Conservation (phyloP, 768 basidiomycete genomes). For the Kondoa malvinella region DNA sequence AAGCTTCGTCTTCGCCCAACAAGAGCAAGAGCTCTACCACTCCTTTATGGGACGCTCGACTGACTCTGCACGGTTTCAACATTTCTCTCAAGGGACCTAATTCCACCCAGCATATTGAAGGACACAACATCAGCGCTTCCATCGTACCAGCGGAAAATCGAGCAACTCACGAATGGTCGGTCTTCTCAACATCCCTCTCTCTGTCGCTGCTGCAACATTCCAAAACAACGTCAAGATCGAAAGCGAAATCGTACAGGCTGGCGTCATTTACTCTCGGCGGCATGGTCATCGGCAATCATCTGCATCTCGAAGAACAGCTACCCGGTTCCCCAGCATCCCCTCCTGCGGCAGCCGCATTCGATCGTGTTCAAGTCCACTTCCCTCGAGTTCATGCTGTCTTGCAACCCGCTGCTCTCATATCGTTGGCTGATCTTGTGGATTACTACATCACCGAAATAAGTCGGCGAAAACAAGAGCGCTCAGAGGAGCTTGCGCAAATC, state of each 20-base stretch:
- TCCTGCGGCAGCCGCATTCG: conserved; percentile 7
- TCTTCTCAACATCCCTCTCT: conserved; percentile 17
- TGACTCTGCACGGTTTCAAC: conserved; percentile 54
- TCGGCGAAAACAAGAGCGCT: conserved; percentile 54
- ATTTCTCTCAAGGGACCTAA: conserved; percentile 58
- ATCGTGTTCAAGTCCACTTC: conserved; percentile 39
- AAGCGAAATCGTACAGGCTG: conserved; percentile 40
- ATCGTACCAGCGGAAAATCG: not conserved
- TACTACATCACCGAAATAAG: conserved; percentile 56
- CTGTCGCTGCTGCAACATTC: conserved; percentile 19
- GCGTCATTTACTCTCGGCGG: conserved; percentile 75
- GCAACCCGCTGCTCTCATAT: conserved; percentile 81
- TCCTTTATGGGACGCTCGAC: conserved; percentile 13
- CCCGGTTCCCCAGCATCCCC: not conserved
- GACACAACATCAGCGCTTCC: conserved; percentile 25
- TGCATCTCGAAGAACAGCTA: not conserved
- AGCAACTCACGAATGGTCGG: conserved; percentile 30
- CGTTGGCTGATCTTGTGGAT: conserved; percentile 75
- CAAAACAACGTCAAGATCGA: conserved; percentile 40
- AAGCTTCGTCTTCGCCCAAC: not conserved
- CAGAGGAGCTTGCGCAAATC: conserved; percentile 61
- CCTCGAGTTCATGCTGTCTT: conserved; percentile 77
- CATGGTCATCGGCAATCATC: conserved; percentile 29
- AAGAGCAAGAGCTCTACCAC: not conserved
- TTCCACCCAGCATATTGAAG: conserved; percentile 58